Conservation (phyloP, 2,329 filamentous ascomycete species). For the Coniosporium tulheliwenetii region DNA sequence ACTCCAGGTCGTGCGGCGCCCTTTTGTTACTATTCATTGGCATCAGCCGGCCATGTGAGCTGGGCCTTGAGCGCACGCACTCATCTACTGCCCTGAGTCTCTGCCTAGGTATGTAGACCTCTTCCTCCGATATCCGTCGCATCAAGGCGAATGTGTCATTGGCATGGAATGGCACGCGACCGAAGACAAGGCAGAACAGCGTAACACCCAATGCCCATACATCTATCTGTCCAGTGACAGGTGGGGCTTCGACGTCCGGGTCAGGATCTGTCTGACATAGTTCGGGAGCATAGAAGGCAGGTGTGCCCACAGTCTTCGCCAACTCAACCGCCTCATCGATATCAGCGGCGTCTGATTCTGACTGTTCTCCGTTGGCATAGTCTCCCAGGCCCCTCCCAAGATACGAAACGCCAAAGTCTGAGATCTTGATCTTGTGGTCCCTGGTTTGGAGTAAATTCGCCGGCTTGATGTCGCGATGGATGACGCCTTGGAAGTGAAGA, state of each 20-base stretch:
- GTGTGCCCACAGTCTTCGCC: conserved; percentile 96
- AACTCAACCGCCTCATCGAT: conserved; percentile 88
- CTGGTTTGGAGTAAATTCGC: conserved; percentile 82
- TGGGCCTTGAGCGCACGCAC: conserved; percentile 27
- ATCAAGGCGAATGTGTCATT: conserved; percentile 89
- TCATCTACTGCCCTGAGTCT: conserved; percentile 58
- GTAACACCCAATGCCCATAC: conserved; percentile 96
- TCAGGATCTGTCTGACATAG: conserved; percentile 76
- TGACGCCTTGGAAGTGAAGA: conserved; percentile 42
- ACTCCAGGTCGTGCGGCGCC: conserved; percentile 61
- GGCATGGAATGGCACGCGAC: conserved; percentile 82
- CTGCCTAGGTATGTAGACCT: conserved; percentile 74
- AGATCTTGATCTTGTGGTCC: conserved; percentile 86
- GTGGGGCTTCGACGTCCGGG: conserved; percentile 45
- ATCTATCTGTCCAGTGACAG: conserved; percentile 86
- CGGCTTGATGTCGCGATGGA: conserved; percentile 36
- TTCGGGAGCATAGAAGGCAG: conserved; percentile 94
- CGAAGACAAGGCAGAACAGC: conserved; percentile 87
- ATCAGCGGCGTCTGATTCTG: conserved; percentile 71
- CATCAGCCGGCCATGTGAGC: conserved; percentile 27
- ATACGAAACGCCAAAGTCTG: conserved; percentile 96
- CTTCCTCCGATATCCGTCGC: conserved; percentile 75
- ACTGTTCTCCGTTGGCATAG: conserved; percentile 50
- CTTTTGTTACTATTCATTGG: conserved; percentile 48
- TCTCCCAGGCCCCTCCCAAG: conserved; percentile 78